Percentiles rank a stretch among this genome's conserved stretches.
phyloP scores from a whole-genome alignment of 108 stramenopile genomes.

The Aurantiochytrium sp. region DNA sequence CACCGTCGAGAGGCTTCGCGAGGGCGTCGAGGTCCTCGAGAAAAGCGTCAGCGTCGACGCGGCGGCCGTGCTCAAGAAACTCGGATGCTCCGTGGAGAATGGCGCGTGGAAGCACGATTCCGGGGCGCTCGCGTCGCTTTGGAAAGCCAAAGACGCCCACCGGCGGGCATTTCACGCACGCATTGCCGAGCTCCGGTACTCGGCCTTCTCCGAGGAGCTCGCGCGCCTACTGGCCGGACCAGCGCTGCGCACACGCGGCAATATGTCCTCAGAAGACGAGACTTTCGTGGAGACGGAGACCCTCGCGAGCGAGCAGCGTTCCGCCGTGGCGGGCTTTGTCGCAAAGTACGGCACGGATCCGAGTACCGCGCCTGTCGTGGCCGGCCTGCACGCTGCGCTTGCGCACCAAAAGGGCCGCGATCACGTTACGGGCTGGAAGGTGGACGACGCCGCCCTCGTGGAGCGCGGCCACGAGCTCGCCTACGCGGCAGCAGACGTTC shows the following conservation, averaged over 20 bases:
- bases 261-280: background rate
- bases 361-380: background rate
- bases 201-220: background rate
- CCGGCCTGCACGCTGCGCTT: background rate
- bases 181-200: slow-evolving; percentile 5
- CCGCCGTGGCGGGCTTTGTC: background rate
- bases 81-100: background rate
- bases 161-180: background rate
- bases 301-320: background rate
- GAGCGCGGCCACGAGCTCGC: background rate
- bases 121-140: background rate
- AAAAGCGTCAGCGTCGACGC: background rate
- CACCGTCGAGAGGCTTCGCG: background rate
- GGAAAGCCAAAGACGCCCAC: background rate
- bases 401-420: background rate
- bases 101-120: background rate
- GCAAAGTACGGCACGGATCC: background rate
- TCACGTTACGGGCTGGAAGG: background rate
- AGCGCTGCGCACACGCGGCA: background rate
- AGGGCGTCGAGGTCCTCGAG: background rate
- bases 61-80: background rate
- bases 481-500: background rate
- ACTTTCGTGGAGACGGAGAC: background rate
- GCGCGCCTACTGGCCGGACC: background rate
- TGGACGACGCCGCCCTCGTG: background rate